Evolutionary conservation across 257 asterid species (phyloP), one percentile per base, ranked within the genome.

Genomic region (Handroanthus guayacan): DNA sequence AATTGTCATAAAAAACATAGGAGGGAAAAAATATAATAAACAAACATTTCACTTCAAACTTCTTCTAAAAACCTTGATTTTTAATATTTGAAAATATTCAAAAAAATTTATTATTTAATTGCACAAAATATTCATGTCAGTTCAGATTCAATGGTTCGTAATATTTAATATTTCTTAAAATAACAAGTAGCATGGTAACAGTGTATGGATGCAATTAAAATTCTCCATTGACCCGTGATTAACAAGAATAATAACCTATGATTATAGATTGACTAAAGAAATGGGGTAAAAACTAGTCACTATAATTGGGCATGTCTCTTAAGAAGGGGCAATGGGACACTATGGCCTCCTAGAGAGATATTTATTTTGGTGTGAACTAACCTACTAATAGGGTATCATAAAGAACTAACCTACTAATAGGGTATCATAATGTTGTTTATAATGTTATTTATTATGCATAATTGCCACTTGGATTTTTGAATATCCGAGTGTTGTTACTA

Each of bases 291-390:
- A 43, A 18, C 16, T 57, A 72, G 13, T n/a, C 1, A 25, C 1
- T 54, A 16, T 14, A 36, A 2, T 13, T 75, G 52, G 81, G 58
- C 55, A 67, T 75, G 86, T 82, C 39, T 72, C 69, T 43, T 16
- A 25, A 62, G 57, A 12, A 60, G 76, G 80, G 83, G 74, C 76
- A 75, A 31, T 57, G 41, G 43, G 63, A 31, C 8, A 37, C 31
- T 54, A 41, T 43, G 36, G 16, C 55, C 52, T 18, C 39, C 43
- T 13, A 62, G n/a, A 18, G 31, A 16, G 71, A 71, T 79, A 57
- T 18, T 75, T 56, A 71, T 48, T 71, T 75, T 54, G 67, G 68
- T 64, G 79, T 67, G 78, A 81, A 73, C 67, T 77, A 67, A 81
- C 74, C 72, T 65, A 48, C 72, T 51, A 6, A 50, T 68, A 58